These are phyloP conservation scores for Ophiocordyceps camponoti-leonardi DNA, from an alignment of 2,329 filamentous ascomycete species.

Conservation along the genomic window DNA sequence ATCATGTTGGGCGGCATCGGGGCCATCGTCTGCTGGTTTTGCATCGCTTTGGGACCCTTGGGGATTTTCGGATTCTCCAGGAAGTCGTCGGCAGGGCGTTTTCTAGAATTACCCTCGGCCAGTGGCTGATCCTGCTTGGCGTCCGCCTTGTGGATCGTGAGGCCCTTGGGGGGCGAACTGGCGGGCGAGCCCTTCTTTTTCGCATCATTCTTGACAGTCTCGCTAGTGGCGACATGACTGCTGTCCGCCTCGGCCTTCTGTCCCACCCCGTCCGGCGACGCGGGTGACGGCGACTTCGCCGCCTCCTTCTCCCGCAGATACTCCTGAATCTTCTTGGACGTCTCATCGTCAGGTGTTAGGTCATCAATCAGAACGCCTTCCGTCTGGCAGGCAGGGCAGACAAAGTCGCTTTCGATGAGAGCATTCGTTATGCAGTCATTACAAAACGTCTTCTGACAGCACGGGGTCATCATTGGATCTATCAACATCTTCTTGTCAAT, in stretches of 20 bases:
- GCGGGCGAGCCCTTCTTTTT: slow-evolving; percentile 18
- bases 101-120: slow-evolving; percentile 38
- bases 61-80: slow-evolving; percentile 47
- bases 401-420: slow-evolving; percentile 94
- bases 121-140: slow-evolving; percentile 19
- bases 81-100: slow-evolving; percentile 64
- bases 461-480: slow-evolving; percentile 97
- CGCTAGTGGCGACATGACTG: slow-evolving; percentile 9
- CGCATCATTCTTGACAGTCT: slow-evolving; percentile 5
- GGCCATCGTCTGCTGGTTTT: slow-evolving; percentile 31
- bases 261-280: slow-evolving; percentile 20
- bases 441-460: slow-evolving; percentile 96
- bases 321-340: slow-evolving; percentile 58
- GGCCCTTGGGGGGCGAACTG: slow-evolving; percentile 13
- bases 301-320: slow-evolving; percentile 45
- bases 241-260: slow-evolving; percentile 11
- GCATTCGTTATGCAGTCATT: slow-evolving; percentile 99
- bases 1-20: slow-evolving; percentile 29
- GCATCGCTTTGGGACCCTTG: slow-evolving; percentile 50
- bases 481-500: slow-evolving; percentile 97
- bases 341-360: slow-evolving; percentile 66
- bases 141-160: slow-evolving; percentile 8
- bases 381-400: slow-evolving; percentile 80
- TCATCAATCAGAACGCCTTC: slow-evolving; percentile 90
- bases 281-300: slow-evolving; percentile 22